Conservation (phyloP, 2,329 filamentous ascomycete genomes). For the Mariannaea sp. region DNA sequence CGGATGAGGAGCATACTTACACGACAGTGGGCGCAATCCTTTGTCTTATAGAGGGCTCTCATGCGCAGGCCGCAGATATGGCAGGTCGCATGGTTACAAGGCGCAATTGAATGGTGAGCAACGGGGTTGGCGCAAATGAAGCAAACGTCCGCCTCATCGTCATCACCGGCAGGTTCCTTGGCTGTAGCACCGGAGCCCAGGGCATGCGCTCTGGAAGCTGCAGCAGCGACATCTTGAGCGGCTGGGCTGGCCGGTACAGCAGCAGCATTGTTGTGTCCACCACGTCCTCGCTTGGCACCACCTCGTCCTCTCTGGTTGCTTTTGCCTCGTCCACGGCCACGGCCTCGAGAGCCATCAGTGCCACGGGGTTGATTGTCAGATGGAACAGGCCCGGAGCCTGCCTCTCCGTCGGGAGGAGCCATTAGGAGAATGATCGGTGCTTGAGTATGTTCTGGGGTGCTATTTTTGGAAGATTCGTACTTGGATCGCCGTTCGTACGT, state of each 20-base stretch:
- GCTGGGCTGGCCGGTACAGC: conserved; percentile 36
- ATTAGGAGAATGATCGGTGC: conserved; percentile 11
- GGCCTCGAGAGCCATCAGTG: conserved; percentile 40
- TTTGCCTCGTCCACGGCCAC: conserved; percentile 50
- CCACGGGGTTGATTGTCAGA: conserved; percentile 29
- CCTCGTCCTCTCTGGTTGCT: conserved; percentile 46
- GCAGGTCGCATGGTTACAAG: conserved; percentile 95
- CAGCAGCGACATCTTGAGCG: conserved; percentile 40
- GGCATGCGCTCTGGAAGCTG: conserved; percentile 45
- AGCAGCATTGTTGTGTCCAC: conserved; percentile 32
- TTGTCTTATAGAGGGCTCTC: conserved; percentile 93
- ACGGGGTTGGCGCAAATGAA: conserved; percentile 96
- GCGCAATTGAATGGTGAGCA: conserved; percentile 83
- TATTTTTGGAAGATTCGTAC: neutral
- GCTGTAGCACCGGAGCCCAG: conserved; percentile 34
- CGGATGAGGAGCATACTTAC: conserved; percentile 53
- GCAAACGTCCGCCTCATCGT: conserved; percentile 79
- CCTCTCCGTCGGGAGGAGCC: conserved; percentile 27
- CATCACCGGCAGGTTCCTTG: conserved; percentile 40
- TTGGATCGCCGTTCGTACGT: neutral
- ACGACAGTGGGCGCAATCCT: conserved; percentile 94
- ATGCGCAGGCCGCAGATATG: conserved; percentile 93
- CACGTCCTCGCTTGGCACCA: conserved; percentile 42
- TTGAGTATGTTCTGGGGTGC: neutral
- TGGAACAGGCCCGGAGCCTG: conserved; percentile 22